Evolutionary conservation across 257 asterid genomes (phyloP).

Genomic region (Nicotiana obtusifolia): DNA sequence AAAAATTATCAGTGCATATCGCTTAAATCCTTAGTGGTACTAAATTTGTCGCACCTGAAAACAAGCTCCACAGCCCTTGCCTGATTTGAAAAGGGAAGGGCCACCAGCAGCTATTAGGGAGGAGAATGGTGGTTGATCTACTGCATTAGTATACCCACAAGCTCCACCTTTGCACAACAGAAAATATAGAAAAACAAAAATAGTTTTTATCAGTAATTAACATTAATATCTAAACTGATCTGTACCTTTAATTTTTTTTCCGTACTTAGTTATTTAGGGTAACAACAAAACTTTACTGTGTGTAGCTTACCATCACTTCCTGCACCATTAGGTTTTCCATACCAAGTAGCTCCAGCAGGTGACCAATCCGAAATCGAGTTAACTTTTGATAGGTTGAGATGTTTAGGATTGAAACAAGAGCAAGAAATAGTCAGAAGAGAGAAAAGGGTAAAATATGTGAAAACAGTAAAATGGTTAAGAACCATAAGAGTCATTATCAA

Average conservation of each 20-base stretch:
- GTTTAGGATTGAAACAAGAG: slow-evolving; percentile 52
- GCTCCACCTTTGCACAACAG: slow-evolving; percentile 53
- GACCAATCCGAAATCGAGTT: slow-evolving; percentile 50
- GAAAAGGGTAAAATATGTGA: slow-evolving; percentile 26
- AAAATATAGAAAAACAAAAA: neutral
- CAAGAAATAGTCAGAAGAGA: slow-evolving; percentile 28
- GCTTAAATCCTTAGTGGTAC: neutral
- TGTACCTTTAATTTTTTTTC: no score
- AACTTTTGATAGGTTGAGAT: slow-evolving; percentile 30
- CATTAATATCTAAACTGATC: no score
- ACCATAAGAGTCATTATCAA: slow-evolving; percentile 21
- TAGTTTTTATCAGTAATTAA: no score
- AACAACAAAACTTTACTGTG: no score
- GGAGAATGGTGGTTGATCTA: slow-evolving; percentile 61
- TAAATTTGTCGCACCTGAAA: slow-evolving; percentile 45
- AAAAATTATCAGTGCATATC: neutral
- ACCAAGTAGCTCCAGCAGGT: slow-evolving; percentile 79
- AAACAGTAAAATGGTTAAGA: slow-evolving; percentile 2
- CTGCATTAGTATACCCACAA: slow-evolving; percentile 66
- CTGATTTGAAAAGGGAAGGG: slow-evolving; percentile 47
- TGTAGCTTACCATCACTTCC: slow-evolving; percentile 63
- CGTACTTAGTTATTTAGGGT: no score
- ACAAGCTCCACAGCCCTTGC: slow-evolving; percentile 78
- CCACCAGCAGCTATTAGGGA: slow-evolving; percentile 71
- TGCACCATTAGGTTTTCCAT: slow-evolving; percentile 72